Base-by-base conservation (phyloP, 2,329 filamentous ascomycete genomes). In the Apiospora marii region DNA sequence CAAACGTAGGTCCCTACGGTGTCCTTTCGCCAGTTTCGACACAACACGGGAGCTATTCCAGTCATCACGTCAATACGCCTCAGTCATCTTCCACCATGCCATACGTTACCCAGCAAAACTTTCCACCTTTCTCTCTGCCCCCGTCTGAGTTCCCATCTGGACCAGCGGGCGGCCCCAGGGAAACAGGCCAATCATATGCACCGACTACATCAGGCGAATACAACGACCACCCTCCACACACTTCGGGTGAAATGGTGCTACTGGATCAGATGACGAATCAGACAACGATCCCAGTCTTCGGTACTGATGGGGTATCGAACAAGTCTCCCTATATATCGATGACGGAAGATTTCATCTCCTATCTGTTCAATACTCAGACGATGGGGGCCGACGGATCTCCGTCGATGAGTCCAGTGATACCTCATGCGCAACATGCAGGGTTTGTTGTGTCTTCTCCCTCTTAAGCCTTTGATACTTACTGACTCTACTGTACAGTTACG, bases 311-410 rank as follows among this genome's bases (percentile, higher is more conserved):
- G 24, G 92, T 94, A 73, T 78, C 90, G 53, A 95, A 93, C 77
- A 93, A 96, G 72, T 97, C 95, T 3, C 95, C 96, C 0, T 96
- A 96, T 79, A 87, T 88, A 4, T 92, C 93, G 12, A 93, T 97
- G 85, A 92, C 94, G 0, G 94, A 97, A 79, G 94, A 97, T 79
- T 96, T 96, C 78, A 92, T 95, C 75, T 92, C 92, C 6, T 97
- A 93, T 86, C 83, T 97, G 37, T 97, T 97, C 83, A 95, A 93
- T 79, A 91, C 91, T 48, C 88, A 88, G 24, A 85, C 88, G 22
- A 64, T 64, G 58, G 58, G 58, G 19, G 84, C 89, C 43, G 87
- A 88, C 37, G 85, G 83, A 16, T 85, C 85, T 5, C 88, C 89
- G 3, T 83, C 86, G 10, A 84, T 90, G 76, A 85, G 84, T 24